Conservation (phyloP, 2,329 filamentous ascomycete genomes). For the Elsinoe batatas region DNA sequence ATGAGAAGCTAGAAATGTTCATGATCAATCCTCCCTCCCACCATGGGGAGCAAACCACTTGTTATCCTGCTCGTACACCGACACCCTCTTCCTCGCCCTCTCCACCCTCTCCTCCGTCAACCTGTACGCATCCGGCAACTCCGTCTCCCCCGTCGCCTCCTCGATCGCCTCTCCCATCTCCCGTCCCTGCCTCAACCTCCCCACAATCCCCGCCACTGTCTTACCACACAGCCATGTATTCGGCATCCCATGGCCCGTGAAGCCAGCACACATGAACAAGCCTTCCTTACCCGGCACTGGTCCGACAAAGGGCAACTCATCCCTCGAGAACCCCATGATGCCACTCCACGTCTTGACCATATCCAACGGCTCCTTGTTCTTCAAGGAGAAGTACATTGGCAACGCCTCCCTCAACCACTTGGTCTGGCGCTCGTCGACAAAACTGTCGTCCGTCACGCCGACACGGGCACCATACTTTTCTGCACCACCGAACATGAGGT, state of each 20-base stretch:
- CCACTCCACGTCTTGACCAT: conserved; percentile 54
- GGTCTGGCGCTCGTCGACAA: conserved; percentile 47
- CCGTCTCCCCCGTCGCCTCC: conserved; percentile 17
- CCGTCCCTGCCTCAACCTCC: conserved; percentile 22
- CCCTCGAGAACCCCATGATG: conserved; percentile 66
- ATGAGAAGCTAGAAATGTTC: too few relatives aligned
- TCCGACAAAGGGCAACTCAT: conserved; percentile 62
- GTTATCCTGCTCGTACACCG: conserved; percentile 20
- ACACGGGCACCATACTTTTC: conserved; percentile 46
- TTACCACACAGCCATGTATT: conserved; percentile 58
- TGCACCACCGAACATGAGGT: conserved; percentile 64
- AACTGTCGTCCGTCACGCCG: conserved; percentile 51
- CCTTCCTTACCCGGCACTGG: conserved; percentile 42
- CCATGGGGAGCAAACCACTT: background rate
- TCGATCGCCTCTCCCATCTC: conserved; percentile 15
- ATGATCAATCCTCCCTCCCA: background rate
- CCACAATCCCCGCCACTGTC: conserved; percentile 53
- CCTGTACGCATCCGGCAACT: conserved; percentile 24
- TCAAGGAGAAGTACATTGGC: conserved; percentile 28
- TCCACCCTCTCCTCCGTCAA: conserved; percentile 21
- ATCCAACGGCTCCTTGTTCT: conserved; percentile 24
- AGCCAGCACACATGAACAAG: conserved; percentile 31
- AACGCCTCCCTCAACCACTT: conserved; percentile 44
- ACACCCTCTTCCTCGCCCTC: conserved; percentile 18
- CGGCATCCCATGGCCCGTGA: conserved; percentile 62